Base-by-base conservation (phyloP, 1,139 yeast genomes). In the Ogataea hybrid region DNA sequence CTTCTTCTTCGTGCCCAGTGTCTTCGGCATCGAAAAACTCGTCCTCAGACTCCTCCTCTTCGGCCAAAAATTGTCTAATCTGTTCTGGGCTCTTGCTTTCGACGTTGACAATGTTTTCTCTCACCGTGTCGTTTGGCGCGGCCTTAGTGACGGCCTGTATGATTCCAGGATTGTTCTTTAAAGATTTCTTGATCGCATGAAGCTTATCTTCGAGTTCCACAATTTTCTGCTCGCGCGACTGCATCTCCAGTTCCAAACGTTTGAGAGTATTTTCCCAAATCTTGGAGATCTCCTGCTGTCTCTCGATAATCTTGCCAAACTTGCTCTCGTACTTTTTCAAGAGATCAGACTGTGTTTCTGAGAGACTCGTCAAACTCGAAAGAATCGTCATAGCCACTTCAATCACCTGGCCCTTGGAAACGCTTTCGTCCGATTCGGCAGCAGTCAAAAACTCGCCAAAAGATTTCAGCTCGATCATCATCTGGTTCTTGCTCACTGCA, bases 21-120 rank as follows among this genome's bases (percentile, higher is more conserved):
- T 79, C 86, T 50, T 81, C 94, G 2, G 96, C 96, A 67, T 90
- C 97, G 57, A 85, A 90, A 62, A 90, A 90, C 58, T 87, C 96
- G 46, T 89, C 97, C 23, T 84, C 92, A 2, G 84, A 82, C 27
- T 81, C 86, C 28, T 76, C 82, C n/a, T 64, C 74, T 25, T 69
- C 73, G 23, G 65, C 71, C 36, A 81, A 46, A 32, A 21, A 30
- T 10, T 31, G 34, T 32, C 8, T 10, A 5, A 46, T 46, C 22
- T 45, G 30, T 12, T 39, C 34, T 20, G 37, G 25, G 4, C 21
- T 32, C 8, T 22, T 18, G 2, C 28, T 6, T n/a, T 32, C 15
- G 10, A 11, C 30, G 8, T 32, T 22, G 15, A 10, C 23, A 11
- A 15, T 25, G 3, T 25, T 20, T 10, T 25, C 31, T 21, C 15